Conservation (phyloP, 2,329 filamentous ascomycete species). For the Cladophialophora chaetospira region DNA sequence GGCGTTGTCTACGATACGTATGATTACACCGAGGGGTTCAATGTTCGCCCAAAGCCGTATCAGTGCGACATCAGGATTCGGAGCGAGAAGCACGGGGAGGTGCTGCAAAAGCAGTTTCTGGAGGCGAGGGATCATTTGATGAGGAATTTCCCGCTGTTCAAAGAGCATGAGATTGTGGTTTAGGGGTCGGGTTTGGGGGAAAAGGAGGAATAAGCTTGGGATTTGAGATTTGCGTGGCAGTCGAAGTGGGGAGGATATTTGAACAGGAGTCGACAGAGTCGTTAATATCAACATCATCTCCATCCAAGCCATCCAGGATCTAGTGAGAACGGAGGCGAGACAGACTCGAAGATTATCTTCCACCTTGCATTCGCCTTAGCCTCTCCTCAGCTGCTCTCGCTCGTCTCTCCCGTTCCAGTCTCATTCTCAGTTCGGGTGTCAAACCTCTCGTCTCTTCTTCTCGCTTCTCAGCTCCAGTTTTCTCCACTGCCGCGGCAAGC, state of each 20-base stretch:
- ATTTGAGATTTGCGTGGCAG: not conserved
- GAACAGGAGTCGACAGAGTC: too few species aligned
- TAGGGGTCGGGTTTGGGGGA: not conserved
- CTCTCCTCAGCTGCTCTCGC: constrained; percentile 91
- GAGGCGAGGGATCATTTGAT: constrained; percentile 17
- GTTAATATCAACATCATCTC: not conserved
- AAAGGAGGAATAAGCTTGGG: not conserved
- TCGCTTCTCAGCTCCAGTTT: constrained; percentile 76
- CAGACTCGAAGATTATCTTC: not conserved
- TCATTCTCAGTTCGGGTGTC: constrained; percentile 82
- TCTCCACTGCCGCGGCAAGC: constrained; percentile 60
- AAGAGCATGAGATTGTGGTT: constrained; percentile 29
- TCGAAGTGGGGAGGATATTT: not conserved
- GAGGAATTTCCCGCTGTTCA: constrained; percentile 27
- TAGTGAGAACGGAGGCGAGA: not conserved
- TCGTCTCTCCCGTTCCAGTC: constrained; percentile 82
- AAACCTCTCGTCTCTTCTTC: constrained; percentile 83
- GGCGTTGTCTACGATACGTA: constrained; percentile 27
- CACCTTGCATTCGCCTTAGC: constrained; percentile 65
- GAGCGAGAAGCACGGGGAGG: constrained; percentile 12
- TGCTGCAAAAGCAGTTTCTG: constrained; percentile 17
- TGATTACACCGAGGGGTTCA: constrained; percentile 29
- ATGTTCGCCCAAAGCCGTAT: constrained; percentile 25
- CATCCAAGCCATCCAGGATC: too few species aligned
- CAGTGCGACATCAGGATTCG: constrained; percentile 25